A percentile compares a stretch with the other conserved stretches of the same genome.
Evolutionary conservation across 768 basidiomycete genomes (phyloP).

Genomic region (Naematelia aurantialba): DNA sequence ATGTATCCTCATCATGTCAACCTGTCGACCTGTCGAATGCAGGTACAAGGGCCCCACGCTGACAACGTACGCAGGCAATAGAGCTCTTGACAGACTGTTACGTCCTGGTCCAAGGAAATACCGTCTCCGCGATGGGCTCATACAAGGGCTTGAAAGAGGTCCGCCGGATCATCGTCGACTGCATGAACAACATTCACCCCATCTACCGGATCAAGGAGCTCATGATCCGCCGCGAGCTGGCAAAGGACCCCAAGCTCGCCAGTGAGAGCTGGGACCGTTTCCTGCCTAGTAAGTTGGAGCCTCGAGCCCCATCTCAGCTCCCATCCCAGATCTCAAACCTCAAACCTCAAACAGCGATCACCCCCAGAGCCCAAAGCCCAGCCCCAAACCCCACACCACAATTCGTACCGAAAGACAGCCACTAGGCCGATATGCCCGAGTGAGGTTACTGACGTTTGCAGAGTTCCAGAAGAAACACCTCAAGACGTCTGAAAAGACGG

Average conservation of each 20-base stretch:
- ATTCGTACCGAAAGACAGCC: too few species aligned
- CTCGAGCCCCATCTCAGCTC: background rate
- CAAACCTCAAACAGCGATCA: background rate
- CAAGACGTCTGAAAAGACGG: slow-evolving; percentile 89
- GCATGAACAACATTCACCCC: slow-evolving; percentile 99
- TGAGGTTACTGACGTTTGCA: slow-evolving; percentile 11
- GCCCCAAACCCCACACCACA: too few species aligned
- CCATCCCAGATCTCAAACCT: background rate
- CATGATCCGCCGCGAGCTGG: slow-evolving; percentile 95
- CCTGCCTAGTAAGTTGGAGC: slow-evolving; percentile 60
- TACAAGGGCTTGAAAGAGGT: slow-evolving; percentile 95
- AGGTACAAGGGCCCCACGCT: too few species aligned
- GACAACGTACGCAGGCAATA: slow-evolving; percentile 65
- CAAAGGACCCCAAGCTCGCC: slow-evolving; percentile 94
- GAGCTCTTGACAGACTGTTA: slow-evolving; percentile 95
- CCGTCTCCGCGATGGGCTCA: slow-evolving; percentile 96
- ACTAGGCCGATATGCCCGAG: too few species aligned
- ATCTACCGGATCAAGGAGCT: slow-evolving; percentile 99
- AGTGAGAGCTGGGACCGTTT: slow-evolving; percentile 96
- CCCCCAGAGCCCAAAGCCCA: too few species aligned
- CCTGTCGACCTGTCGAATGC: too few species aligned
- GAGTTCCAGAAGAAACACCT: slow-evolving; percentile 89
- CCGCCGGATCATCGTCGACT: slow-evolving; percentile 90
- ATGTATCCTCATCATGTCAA: too few species aligned
- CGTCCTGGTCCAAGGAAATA: slow-evolving; percentile 95